These are phyloP conservation scores for Asclepias syriaca DNA, from an alignment of 257 asterid species.

Conservation along the genomic window DNA sequence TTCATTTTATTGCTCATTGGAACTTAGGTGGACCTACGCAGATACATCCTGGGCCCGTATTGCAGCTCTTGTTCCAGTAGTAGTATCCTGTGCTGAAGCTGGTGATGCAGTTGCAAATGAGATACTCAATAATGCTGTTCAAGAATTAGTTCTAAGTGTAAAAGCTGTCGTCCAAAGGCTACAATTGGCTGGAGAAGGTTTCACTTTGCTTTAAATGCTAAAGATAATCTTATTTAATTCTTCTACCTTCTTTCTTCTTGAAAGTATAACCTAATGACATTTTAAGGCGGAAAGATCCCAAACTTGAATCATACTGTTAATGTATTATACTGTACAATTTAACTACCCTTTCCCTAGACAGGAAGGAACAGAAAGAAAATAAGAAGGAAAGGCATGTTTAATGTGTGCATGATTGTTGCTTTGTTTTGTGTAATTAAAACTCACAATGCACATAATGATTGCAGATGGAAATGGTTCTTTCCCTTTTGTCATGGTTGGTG, in stretches of 20 bases:
- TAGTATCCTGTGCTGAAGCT: constrained; percentile 89
- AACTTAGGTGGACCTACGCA: constrained; percentile 98
- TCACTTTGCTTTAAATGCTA: constrained; percentile 2
- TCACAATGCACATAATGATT: constrained; percentile 19
- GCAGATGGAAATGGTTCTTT: constrained; percentile 72
- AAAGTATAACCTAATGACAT: neutral
- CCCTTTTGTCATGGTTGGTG: constrained; percentile 94
- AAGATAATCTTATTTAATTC: neutral
- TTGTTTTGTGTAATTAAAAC: neutral
- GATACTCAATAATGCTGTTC: constrained; percentile 67
- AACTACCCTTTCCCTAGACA: neutral
- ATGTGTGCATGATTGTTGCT: neutral
- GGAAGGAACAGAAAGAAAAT: neutral
- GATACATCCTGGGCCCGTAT: constrained; percentile 98
- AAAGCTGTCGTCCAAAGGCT: constrained; percentile 82
- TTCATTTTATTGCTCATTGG: constrained; percentile 50
- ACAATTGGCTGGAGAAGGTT: constrained; percentile 80
- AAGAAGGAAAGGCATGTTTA: neutral
- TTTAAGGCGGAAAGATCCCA: neutral
- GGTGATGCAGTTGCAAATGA: constrained; percentile 81
- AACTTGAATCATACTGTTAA: neutral
- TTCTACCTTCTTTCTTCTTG: neutral
- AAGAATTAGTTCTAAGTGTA: constrained; percentile 75
- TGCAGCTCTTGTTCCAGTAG: constrained; percentile 91
- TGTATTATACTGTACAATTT: neutral